Evolutionary conservation across 2,329 filamentous ascomycete genomes (phyloP).

Genomic region (Ophiostoma australiae): DNA sequence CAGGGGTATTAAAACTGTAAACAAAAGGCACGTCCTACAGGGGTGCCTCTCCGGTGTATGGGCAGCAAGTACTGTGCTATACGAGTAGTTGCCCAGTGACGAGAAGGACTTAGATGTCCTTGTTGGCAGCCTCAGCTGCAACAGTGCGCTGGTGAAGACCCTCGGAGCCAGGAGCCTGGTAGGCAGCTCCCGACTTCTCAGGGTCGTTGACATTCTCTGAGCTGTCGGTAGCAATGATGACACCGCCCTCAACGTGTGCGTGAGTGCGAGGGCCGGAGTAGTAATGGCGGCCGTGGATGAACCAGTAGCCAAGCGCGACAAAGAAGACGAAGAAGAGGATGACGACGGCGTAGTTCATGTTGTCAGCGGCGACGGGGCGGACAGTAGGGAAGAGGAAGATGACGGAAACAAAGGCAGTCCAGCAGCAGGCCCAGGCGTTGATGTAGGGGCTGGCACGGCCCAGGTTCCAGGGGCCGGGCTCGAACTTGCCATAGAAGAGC

Average conservation of each 20-base stretch:
- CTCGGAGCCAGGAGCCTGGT: neutral
- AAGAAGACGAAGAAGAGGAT: constrained; percentile 45
- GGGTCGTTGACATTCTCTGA: constrained; percentile 16
- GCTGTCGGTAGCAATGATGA: constrained; percentile 28
- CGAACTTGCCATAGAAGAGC: constrained; percentile 44
- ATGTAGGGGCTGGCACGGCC: constrained; percentile 40
- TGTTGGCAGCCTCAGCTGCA: neutral
- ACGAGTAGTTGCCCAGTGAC: neutral
- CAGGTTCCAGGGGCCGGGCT: constrained; percentile 50
- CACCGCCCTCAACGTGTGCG: constrained; percentile 31
- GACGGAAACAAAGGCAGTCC: constrained; percentile 50
- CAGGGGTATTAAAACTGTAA: constrained; percentile 23
- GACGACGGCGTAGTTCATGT: constrained; percentile 53
- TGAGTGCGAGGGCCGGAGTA: constrained; percentile 44
- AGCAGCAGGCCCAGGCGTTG: constrained; percentile 47
- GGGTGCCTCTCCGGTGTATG: constrained; percentile 17
- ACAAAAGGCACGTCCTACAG: constrained; percentile 19
- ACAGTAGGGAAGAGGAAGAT: constrained; percentile 51
- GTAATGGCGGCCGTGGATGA: constrained; percentile 40
- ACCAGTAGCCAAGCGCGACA: constrained; percentile 44
- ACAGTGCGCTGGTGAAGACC: constrained; percentile 26
- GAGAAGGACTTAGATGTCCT: neutral
- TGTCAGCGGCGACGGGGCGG: constrained; percentile 43
- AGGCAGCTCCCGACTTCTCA: constrained; percentile 21
- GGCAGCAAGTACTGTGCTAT: neutral